Base-by-base conservation (phyloP, 2,329 filamentous ascomycete species). In the Aspergillus hortae region DNA sequence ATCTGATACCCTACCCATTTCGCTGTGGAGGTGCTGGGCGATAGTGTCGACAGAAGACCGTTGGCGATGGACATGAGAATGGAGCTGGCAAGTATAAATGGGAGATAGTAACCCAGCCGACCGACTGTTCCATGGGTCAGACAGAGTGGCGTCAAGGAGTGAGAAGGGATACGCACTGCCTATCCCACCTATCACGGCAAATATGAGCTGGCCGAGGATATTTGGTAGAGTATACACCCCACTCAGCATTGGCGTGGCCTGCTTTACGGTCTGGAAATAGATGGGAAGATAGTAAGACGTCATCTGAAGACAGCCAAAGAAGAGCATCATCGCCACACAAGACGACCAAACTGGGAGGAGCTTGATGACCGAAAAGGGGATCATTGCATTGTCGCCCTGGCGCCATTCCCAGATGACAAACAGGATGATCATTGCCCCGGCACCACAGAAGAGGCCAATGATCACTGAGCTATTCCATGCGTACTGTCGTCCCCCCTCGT, bases 401-500 rank as follows among this genome's bases (percentile, higher is more conserved):
- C 30, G 45, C 21, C 46, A 48, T 15, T 60, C 57, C 56, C 57
- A 60, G 5, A 40, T 17, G 2, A 55, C 30, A 30, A 59, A 59
- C 3, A 52, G 38, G 1, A 55, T 7, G 1, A 45, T 51, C 2
- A 56, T 56, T 6, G 48, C 40, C 4, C 52, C 46, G 1, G 62
- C 59, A 1, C 57, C 56, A 50, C 64, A 50, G 14, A 73, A 65
- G 64, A 82, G 74, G 17, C 72, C 63, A 1, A 64, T 78, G n/a
- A 11, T 73, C 65, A 65, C 71, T 0, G 56, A 42, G 12, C 50
- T 74, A 51, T 63, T 70, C 81, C 81, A 85, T 4, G 80, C 46
- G 49, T 79, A 77, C 21, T 75, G 64, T 36, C 75, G 69, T 7
- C 82, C 82, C 12, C 80, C 82, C 77, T 79, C 84, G 58, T 84